These are phyloP conservation scores for Cordyceps tenuipes DNA, from an alignment of 2,329 filamentous ascomycete species.

Conservation along the genomic window DNA sequence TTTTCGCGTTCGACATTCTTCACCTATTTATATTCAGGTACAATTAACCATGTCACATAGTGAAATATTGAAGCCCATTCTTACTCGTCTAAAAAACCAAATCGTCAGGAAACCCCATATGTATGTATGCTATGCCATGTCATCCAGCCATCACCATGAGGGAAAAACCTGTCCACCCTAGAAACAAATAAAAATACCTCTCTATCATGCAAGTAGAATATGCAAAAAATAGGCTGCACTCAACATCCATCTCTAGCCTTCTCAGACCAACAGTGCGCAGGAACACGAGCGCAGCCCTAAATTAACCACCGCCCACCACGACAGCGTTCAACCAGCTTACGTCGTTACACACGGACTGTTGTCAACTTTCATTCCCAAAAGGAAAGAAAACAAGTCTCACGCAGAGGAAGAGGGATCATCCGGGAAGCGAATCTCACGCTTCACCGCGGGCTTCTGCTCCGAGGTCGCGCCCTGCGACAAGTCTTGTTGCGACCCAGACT, in stretches of 20 bases:
- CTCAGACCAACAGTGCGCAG: not conserved
- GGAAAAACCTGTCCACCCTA: not conserved
- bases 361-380: not conserved
- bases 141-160: not conserved
- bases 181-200: not conserved
- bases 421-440: conserved; percentile 11
- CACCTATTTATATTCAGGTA: no score
- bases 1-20: no score
- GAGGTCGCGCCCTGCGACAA: not conserved
- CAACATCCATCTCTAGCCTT: not conserved
- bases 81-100: no score
- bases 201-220: not conserved
- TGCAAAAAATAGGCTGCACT: not conserved
- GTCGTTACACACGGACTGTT: not conserved
- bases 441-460: not conserved
- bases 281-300: not conserved
- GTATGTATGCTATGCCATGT: not conserved
- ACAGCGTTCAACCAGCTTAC: not conserved
- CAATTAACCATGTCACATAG: no score
- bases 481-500: not conserved
- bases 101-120: no score
- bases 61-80: no score
- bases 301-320: not conserved
- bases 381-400: not conserved
- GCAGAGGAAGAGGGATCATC: not conserved